phyloP scores from a whole-genome alignment of 1,139 yeast genomes.

The Candida frijolesensis region DNA sequence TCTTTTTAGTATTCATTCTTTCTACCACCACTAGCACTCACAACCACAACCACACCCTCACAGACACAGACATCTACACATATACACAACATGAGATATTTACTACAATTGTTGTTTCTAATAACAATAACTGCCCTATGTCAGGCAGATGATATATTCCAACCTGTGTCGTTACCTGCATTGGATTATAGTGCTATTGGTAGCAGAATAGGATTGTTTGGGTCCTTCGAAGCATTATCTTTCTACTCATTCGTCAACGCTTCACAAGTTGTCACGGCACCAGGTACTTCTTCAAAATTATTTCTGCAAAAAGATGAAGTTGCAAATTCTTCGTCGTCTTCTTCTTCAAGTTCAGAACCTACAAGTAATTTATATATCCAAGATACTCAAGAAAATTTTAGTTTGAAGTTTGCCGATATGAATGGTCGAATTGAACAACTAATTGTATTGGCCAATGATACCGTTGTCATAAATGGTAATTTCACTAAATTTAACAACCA shows the following conservation, averaged over 20 bases:
- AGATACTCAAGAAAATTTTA: constrained; percentile 31
- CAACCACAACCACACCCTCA: neutral
- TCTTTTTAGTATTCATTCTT: neutral
- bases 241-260: constrained; percentile 58
- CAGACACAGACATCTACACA: neutral
- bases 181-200: constrained; percentile 37
- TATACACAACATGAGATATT: neutral
- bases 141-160: constrained; percentile 13
- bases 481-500: constrained; percentile 36
- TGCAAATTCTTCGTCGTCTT: constrained; percentile 14
- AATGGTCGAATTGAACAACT: constrained; percentile 39
- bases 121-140: constrained; percentile 1
- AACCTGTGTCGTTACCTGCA: constrained; percentile 27
- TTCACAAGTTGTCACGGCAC: constrained; percentile 26
- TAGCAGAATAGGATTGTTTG: constrained; percentile 59
- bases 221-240: constrained; percentile 64
- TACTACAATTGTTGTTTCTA: neutral
- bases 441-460: constrained; percentile 26
- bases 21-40: neutral
- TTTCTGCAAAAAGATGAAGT: constrained; percentile 7
- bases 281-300: constrained; percentile 19
- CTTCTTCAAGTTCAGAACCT: constrained; percentile 6
- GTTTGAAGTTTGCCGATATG: constrained; percentile 30
- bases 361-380: constrained; percentile 32
- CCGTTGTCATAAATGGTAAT: constrained; percentile 50